A percentile compares a stretch with the other conserved stretches of the same genome.
These are phyloP conservation scores for Nicotiana sylvestris DNA, from an alignment of 257 asterid species.

Conservation along the genomic window DNA sequence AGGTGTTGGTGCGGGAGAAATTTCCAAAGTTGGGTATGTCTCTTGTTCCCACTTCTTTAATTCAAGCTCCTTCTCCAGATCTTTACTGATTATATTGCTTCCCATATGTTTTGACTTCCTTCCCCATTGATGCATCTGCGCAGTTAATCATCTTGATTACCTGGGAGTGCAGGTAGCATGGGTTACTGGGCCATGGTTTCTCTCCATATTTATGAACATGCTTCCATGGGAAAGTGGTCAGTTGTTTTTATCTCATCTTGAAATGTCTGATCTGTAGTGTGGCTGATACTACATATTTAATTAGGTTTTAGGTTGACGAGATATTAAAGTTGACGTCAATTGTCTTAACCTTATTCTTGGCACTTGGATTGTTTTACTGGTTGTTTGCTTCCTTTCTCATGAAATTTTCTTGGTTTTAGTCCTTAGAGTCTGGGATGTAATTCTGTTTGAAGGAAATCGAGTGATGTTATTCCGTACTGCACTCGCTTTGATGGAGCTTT, in stretches of 20 bases:
- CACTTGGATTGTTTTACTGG: neutral
- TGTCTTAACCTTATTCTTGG: constrained; percentile 8
- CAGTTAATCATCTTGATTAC: constrained; percentile 95
- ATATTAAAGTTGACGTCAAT: neutral
- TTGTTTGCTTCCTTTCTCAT: neutral
- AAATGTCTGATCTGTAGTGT: neutral
- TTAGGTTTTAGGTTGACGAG: neutral
- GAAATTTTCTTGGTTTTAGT: constrained; percentile 44
- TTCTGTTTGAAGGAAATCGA: constrained; percentile 87
- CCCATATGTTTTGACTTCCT: constrained; percentile 16
- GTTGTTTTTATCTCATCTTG: constrained; percentile 16
- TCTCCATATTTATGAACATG: constrained; percentile 85
- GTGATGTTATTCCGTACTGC: constrained; percentile 91
- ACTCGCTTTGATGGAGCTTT: constrained; percentile 80
- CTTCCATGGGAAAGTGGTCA: constrained; percentile 99
- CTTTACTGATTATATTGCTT: neutral
- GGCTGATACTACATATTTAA: constrained; percentile 4
- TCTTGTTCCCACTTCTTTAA: constrained; percentile 12
- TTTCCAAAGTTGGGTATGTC: constrained; percentile 77
- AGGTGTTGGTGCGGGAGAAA: constrained; percentile 84
- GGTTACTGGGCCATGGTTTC: constrained; percentile 95
- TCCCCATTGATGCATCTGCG: constrained; percentile 25
- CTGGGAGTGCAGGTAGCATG: constrained; percentile 94
- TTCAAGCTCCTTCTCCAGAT: constrained; percentile 3
- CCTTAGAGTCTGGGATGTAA: constrained; percentile 93